Evolutionary conservation across 2,329 filamentous ascomycete genomes (phyloP).

Genomic region (Fusarium xyrophilum): DNA sequence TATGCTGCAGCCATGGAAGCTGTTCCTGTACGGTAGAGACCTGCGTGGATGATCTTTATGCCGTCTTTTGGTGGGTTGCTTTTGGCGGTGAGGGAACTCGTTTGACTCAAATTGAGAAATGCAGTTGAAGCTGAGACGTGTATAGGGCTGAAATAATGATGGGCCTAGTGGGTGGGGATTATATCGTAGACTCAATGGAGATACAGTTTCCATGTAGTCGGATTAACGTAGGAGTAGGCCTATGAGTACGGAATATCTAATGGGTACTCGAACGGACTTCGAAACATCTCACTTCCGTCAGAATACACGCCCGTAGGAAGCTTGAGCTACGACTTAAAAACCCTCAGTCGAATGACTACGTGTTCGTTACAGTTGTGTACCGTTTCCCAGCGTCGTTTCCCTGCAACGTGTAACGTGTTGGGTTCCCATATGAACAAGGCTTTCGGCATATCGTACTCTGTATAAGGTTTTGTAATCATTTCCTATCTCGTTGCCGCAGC

Average conservation of each 20-base stretch:
- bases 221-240: rapidly evolving
- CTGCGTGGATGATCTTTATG: constrained; percentile 5
- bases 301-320: rapidly evolving
- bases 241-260: neutral
- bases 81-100: neutral
- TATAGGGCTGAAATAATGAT: rapidly evolving
- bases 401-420: rapidly evolving
- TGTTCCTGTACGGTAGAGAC: constrained; percentile 4
- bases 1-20: constrained; percentile 17
- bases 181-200: rapidly evolving
- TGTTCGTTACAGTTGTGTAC: neutral
- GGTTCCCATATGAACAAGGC: neutral
- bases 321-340: rapidly evolving
- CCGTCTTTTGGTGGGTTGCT: rapidly evolving
- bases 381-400: neutral
- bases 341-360: rapidly evolving
- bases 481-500: neutral
- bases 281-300: rapidly evolving
- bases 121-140: rapidly evolving
- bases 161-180: rapidly evolving
- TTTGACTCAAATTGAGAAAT: rapidly evolving
- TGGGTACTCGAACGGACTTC: neutral
- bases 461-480: neutral
- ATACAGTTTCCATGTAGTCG: rapidly evolving
- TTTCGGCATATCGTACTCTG: neutral